Evolutionary conservation across 305 asterid species (phyloP).

Genomic region (Ajuga reptans): DNA sequence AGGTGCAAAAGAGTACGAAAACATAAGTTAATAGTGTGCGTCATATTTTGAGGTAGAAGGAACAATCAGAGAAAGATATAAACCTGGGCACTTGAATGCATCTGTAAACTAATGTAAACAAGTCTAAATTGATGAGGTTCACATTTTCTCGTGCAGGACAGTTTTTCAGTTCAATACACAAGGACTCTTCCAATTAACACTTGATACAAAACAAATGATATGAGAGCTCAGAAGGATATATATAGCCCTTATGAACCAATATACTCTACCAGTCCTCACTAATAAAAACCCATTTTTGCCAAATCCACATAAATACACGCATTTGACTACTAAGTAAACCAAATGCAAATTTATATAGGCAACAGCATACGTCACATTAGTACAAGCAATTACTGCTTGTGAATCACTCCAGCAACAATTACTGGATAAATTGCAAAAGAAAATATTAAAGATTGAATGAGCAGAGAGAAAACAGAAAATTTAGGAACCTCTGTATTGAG

Average conservation of each 20-base stretch:
- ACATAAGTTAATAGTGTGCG: neutral
- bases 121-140: neutral
- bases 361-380: neutral
- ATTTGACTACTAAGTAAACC: neutral
- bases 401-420: neutral
- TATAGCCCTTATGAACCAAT: neutral
- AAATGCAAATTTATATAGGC: neutral
- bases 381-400: neutral
- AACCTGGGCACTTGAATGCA: neutral
- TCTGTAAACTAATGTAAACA: neutral
- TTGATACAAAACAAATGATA: neutral
- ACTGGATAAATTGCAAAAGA: neutral
- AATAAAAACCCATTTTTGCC: neutral
- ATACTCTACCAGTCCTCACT: neutral
- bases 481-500: conserved; percentile 58
- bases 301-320: neutral
- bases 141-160: neutral
- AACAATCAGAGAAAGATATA: neutral
- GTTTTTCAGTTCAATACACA: neutral
- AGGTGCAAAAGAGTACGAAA: neutral
- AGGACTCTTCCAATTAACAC: neutral
- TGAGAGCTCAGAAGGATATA: too few relatives aligned
- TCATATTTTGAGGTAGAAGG: neutral
- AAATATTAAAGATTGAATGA: neutral
- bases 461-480: neutral